These are phyloP conservation scores for Penicillium pulvis DNA, from an alignment of 495 filamentous ascomycete species.

Conservation along the genomic window DNA sequence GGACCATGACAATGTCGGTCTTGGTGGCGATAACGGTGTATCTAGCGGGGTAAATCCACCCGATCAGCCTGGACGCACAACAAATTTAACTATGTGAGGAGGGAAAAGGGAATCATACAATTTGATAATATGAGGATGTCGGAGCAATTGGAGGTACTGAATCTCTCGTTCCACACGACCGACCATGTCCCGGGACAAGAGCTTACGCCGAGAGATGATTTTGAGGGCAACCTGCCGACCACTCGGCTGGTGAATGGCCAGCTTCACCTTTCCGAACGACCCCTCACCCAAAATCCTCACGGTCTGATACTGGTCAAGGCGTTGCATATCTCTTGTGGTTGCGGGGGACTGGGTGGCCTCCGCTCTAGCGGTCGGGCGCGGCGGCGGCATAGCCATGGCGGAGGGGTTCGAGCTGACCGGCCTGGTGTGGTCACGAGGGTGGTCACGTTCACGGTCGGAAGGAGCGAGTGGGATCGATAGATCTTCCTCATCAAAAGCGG, in stretches of 20 bases:
- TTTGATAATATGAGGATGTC: slow-evolving; percentile 99
- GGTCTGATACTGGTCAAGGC: slow-evolving; percentile 88
- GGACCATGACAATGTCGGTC: slow-evolving; percentile 95
- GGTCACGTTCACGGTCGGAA: slow-evolving; percentile 52
- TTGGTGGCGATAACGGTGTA: slow-evolving; percentile 96
- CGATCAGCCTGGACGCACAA: slow-evolving; percentile 8
- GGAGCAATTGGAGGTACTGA: slow-evolving; percentile 90
- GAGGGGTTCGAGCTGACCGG: slow-evolving; percentile 34
- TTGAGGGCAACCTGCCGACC: slow-evolving; percentile 95
- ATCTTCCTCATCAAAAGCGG: slow-evolving; percentile 80
- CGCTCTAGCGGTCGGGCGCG: slow-evolving; percentile 40
- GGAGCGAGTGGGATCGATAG: slow-evolving; percentile 83
- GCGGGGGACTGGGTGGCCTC: slow-evolving; percentile 45
- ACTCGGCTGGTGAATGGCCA: slow-evolving; percentile 86
- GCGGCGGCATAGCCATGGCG: slow-evolving; percentile 53
- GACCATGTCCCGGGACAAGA: slow-evolving; percentile 95
- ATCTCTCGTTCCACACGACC: slow-evolving; percentile 97
- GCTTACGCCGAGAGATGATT: slow-evolving; percentile 93
- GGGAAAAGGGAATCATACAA: slow-evolving; percentile 55
- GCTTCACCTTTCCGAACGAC: slow-evolving; percentile 97
- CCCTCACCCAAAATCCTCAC: slow-evolving; percentile 92
- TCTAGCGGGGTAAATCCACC: slow-evolving; percentile 42
- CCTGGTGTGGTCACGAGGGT: slow-evolving; percentile 39
- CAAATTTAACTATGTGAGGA: not conserved
- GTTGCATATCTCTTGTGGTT: slow-evolving; percentile 62